These are phyloP conservation scores for Dactylellina haptotyla DNA, from an alignment of 2,329 filamentous ascomycete genomes.

Conservation along the genomic window DNA sequence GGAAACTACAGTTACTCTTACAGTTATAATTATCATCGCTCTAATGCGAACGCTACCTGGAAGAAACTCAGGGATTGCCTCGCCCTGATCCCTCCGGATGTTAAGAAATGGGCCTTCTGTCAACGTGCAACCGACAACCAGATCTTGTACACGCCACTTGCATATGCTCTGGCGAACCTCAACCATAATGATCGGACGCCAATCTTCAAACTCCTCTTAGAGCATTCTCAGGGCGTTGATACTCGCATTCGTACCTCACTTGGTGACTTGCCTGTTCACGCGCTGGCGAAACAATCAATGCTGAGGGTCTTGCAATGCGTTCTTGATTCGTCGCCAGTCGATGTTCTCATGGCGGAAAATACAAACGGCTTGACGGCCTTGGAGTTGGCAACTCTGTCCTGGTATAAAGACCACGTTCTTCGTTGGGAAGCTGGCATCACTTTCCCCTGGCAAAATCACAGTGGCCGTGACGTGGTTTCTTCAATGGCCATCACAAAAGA, in stretches of 20 bases:
- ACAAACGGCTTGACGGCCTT: constrained; percentile 56
- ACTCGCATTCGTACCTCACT: constrained; percentile 63
- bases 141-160: constrained; percentile 35
- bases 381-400: constrained; percentile 45
- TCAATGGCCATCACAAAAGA: neutral
- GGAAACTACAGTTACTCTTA: constrained; percentile 59
- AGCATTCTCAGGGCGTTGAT: constrained; percentile 68
- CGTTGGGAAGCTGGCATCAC: neutral
- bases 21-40: constrained; percentile 59
- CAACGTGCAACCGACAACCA: constrained; percentile 62
- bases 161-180: neutral
- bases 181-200: constrained; percentile 59
- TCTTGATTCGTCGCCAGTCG: constrained; percentile 49
- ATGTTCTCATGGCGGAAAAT: constrained; percentile 54
- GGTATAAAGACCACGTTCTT: constrained; percentile 5
- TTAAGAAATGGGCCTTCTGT: constrained; percentile 72
- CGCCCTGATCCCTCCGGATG: constrained; percentile 67
- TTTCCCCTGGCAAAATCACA: neutral
- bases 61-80: constrained; percentile 68
- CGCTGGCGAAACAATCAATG: constrained; percentile 9
- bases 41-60: constrained; percentile 70
- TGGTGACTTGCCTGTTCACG: constrained; percentile 63
- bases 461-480: neutral
- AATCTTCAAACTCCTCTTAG: constrained; percentile 66
- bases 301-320: constrained; percentile 7